Evolutionary conservation across 2,329 filamentous ascomycete genomes (phyloP), one percentile per base, ranked within the genome.

Genomic region (Paramyrothecium roridum): DNA sequence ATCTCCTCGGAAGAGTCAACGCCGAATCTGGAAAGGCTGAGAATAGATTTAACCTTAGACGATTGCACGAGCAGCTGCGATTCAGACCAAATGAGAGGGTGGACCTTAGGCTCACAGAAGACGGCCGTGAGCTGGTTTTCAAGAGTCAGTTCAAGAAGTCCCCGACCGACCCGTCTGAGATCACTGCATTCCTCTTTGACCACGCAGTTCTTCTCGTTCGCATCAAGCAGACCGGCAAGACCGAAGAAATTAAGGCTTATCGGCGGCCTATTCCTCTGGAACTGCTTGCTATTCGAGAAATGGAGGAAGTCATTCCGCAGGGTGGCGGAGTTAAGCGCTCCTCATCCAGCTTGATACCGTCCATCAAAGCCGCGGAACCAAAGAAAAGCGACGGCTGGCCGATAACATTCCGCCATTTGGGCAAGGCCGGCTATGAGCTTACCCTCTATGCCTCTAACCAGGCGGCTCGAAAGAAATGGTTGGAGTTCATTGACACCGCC

Each of bases 21-120:
- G 84, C 90, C 16, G 95, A 98, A 72, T 96, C 92, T 62, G 95
- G 95, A 64, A 97, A 96, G 76, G 92, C 95, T 1, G 95, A 99
- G 73, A 99, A 99, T 69, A 89, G 95, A 52, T 98, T 96, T 80
- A 98, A 98, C 70, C 77, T 99, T 55, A 89, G 93, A 71, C 90
- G 92, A 63, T 82, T 99, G 33, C 95, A 97, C 68, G 87, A 95
- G 63, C 90, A 96, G 64, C 84, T 99, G 60, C 91, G 93, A 59
- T 99, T 96, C 80, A 85, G 89, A 46, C 88, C 90, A 1, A 91
- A 91, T 59, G 93, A 97, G 67, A 90, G 88, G 67, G 93, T 98
- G 50, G 95, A 99, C 70, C 77, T 99, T 58, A 96, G 96, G 71
- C 80, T 99, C 52, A 96, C 92, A 0, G 95, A 99, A 65, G 92